phyloP scores from a whole-genome alignment of 257 asterid genomes.

The Plantago major region DNA sequence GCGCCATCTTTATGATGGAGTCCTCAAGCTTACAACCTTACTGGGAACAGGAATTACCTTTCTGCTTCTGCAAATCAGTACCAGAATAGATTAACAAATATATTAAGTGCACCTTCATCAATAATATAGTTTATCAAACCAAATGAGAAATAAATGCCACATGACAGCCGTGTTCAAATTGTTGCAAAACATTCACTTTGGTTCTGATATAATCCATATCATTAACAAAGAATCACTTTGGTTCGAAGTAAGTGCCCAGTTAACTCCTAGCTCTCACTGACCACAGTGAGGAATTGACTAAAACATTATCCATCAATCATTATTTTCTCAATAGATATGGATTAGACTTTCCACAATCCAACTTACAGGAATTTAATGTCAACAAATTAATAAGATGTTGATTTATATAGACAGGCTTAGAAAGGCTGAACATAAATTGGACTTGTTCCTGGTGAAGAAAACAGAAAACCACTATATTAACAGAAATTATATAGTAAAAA shows the following conservation, averaged over 20 bases:
- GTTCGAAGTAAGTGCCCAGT: too few species aligned
- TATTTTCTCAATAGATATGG: too few species aligned
- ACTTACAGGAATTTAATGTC: too few species aligned
- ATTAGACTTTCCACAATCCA: too few species aligned
- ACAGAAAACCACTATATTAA: conserved; percentile 15
- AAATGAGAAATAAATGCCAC: conserved; percentile 3
- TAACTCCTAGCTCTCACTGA: too few species aligned
- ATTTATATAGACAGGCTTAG: too few species aligned
- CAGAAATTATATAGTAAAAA: conserved; percentile 9
- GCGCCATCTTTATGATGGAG: conserved; percentile 43
- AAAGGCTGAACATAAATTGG: background rate
- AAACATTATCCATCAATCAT: too few species aligned
- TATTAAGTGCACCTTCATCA: background rate
- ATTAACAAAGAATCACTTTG: too few species aligned
- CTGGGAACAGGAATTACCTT: conserved; percentile 50
- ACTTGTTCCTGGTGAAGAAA: background rate
- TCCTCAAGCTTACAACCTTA: conserved; percentile 78
- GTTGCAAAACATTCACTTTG: conserved; percentile 6
- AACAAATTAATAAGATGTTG: too few species aligned
- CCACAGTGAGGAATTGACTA: too few species aligned
- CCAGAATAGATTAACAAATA: conserved; percentile 11
- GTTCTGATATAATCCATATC: too few species aligned
- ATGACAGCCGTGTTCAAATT: background rate
- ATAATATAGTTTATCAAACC: background rate
- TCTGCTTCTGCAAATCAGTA: conserved; percentile 62